phyloP scores from a whole-genome alignment of 768 basidiomycete species.

The Mycena capillaripes region DNA sequence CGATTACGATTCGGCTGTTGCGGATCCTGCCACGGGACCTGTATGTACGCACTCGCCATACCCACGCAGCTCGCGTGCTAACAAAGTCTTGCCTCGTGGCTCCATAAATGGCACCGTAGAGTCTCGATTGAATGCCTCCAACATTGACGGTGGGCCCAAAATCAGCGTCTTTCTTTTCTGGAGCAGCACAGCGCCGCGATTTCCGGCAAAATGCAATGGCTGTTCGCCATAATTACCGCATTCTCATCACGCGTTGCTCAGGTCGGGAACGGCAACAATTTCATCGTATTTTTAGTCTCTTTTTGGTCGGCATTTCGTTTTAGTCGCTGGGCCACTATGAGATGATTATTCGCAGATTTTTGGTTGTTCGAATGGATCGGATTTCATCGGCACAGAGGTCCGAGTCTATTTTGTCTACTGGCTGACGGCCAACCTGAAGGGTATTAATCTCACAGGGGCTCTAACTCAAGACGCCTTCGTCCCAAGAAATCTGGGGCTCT shows the following conservation, averaged over 20 bases:
- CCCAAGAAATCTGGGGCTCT: not conserved
- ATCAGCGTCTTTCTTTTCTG: not conserved
- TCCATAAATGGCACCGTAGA: not conserved
- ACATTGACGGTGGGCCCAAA: not conserved
- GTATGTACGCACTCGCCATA: not conserved
- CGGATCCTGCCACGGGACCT: slow-evolving; percentile 14
- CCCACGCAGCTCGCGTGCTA: too few relatives aligned
- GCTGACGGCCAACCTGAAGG: not conserved
- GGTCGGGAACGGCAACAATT: slow-evolving; percentile 1
- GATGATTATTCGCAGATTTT: too few relatives aligned
- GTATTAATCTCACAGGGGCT: not conserved
- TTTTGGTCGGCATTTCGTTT: not conserved
- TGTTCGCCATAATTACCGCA: slow-evolving; percentile 4
- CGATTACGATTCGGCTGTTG: not conserved
- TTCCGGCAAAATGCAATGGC: not conserved
- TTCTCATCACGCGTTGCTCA: not conserved
- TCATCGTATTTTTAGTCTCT: not conserved
- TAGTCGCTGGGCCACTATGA: too few relatives aligned
- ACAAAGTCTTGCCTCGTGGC: not conserved
- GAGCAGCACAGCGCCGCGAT: not conserved
- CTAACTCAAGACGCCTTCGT: not conserved
- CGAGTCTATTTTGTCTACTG: too few relatives aligned
- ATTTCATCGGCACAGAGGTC: too few relatives aligned
- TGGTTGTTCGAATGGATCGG: not conserved
- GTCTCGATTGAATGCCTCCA: not conserved